A percentile compares a stretch with the other conserved stretches of the same genome.
Conservation (phyloP, 202 grass and related monocot genomes). For the Schoenoplectus tabernaemontani region DNA sequence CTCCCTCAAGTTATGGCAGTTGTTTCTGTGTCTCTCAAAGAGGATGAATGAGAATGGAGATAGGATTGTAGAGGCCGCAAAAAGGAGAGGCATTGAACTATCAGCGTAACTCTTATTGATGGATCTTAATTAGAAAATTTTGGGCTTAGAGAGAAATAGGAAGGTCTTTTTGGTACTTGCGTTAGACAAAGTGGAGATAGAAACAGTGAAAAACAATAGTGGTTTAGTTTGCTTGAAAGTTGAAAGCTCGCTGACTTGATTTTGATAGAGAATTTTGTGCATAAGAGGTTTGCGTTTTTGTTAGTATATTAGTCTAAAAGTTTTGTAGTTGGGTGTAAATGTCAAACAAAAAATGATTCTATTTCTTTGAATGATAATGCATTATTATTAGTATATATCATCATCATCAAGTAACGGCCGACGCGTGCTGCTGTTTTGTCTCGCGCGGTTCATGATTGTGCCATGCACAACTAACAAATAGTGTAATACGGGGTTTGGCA, state of each 20-base stretch:
- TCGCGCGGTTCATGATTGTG: too few relatives aligned
- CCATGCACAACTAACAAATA: too few relatives aligned
- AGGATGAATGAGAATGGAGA: constrained; percentile 31
- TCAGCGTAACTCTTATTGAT: background rate
- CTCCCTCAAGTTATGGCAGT: constrained; percentile 68
- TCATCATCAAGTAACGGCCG: too few relatives aligned
- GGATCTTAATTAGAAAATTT: background rate
- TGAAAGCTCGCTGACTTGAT: constrained; percentile 1
- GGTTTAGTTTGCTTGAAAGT: background rate
- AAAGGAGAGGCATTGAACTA: constrained; percentile 65
- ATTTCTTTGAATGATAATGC: constrained; percentile 7
- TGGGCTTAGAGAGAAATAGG: background rate
- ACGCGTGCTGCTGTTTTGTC: too few relatives aligned
- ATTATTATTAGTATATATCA: background rate
- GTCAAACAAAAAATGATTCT: background rate
- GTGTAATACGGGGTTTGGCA: too few relatives aligned
- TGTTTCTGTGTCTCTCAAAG: constrained; percentile 42
- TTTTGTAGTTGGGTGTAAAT: constrained; percentile 18
- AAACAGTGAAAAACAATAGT: background rate
- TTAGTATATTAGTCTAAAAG: background rate
- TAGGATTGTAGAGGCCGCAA: constrained; percentile 52
- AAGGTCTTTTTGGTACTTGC: background rate
- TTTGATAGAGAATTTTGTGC: background rate
- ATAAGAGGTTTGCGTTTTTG: background rate
- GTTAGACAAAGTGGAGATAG: background rate